Base-by-base conservation (phyloP, 257 asterid species). In the Nicotiana obtusifolia region DNA sequence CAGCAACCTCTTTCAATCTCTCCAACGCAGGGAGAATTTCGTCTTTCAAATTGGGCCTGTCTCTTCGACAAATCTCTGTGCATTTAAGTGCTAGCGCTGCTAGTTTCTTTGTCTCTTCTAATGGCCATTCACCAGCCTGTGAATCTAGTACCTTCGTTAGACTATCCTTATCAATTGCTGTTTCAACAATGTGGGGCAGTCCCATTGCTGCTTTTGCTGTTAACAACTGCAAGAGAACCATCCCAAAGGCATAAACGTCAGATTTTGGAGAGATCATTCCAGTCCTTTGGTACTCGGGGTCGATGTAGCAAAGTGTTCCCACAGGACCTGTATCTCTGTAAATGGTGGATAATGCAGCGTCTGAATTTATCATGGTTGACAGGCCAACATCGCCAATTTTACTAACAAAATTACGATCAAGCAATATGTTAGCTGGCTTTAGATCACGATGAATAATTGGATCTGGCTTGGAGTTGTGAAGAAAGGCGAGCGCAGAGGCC, bases 341-440 rank as follows among this genome's bases (percentile, higher is more conserved):
- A 0, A 81, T 82, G 20, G 86, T 22, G 20, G 92, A 86, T 64
- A 78, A 28, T 14, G 88, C 71, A 20, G 92, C 64, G 26, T 90
- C 93, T 0, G 69, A 82, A 68, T 84, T 85, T 66, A 93, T 79
- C 90, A 90, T 81, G 15, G 90, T 90, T 26, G 97, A 87, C 41
- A 95, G 95, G 64, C 99, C 98, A 37, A 95, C 94, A 47, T 92
- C 98, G 26, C 98, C 97, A 13, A 95, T 93, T 87, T 93, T 95
- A 69, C 99, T 93, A 33, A 95, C 93, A 3, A 87, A 30, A 59
- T 93, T 93, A 31, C 84, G 93, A 64, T 92, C 99, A 33, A 94
- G 97, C 83, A 95, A 84, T 84, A 95, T 92, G 91, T 95, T 95
- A 67, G 91, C 97, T 8, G 98, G 99, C 86, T 93, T 95, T 59